A percentile compares a stretch with the other conserved stretches of the same genome.
phyloP scores from a whole-genome alignment of 2,329 filamentous ascomycete genomes.

The Fusarium avenaceum region DNA sequence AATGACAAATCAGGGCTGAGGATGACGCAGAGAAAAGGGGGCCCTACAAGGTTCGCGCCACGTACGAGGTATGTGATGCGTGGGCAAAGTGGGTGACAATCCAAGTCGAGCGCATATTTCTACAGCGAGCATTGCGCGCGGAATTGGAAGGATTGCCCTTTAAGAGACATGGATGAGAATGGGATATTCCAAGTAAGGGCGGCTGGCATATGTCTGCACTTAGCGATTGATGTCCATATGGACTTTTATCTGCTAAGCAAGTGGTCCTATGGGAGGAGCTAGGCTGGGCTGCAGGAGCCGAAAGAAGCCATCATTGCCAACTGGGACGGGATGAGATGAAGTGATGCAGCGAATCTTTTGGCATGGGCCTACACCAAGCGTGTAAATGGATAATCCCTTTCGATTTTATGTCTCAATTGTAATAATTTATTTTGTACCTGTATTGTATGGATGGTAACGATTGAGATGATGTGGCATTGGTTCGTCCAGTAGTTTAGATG shows the following conservation, averaged over 20 bases:
- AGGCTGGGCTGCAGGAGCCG: conserved; percentile 15
- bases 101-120: conserved; percentile 35
- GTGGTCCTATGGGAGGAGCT: conserved; percentile 14
- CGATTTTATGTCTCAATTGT: conserved; percentile 47
- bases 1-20: conserved; percentile 9
- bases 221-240: conserved; percentile 28
- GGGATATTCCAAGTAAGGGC: conserved; percentile 26
- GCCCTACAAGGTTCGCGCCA: conserved; percentile 24
- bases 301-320: conserved; percentile 14
- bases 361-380: conserved; percentile 34
- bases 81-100: conserved; percentile 33
- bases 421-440: conserved; percentile 47
- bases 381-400: conserved; percentile 46
- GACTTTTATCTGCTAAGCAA: conserved; percentile 28
- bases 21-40: conserved; percentile 5
- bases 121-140: conserved; percentile 36
- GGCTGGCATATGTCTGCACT: conserved; percentile 25
- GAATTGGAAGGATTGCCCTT: conserved; percentile 29
- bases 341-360: conserved; percentile 26
- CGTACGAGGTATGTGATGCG: conserved; percentile 11
- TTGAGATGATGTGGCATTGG: background rate
- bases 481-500: background rate
- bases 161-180: conserved; percentile 25
- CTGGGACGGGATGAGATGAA: conserved; percentile 12
- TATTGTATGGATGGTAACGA: conserved; percentile 13